Conservation (phyloP, 768 basidiomycete genomes). For the Pholiota molesta region DNA sequence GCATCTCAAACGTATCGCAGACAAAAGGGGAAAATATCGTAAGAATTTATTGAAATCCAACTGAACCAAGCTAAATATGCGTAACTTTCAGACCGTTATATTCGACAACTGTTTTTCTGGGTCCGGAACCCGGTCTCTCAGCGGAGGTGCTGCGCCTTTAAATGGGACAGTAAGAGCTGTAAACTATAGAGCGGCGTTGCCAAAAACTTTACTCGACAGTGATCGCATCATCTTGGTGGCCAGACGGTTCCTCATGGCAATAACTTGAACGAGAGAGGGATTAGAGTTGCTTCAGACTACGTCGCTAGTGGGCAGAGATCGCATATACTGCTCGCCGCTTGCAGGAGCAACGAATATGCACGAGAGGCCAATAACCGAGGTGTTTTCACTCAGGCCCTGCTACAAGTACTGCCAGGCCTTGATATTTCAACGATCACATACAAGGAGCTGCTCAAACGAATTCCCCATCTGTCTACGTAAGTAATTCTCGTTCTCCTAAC, state of each 20-base stretch:
- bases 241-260: no score
- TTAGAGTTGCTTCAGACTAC: neutral
- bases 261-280: neutral
- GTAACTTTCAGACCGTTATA: slow-evolving; percentile 11
- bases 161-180: neutral
- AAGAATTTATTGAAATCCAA: neutral
- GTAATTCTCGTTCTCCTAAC: neutral
- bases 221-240: no score
- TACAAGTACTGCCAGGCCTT: neutral
- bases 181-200: neutral
- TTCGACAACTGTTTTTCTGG: slow-evolving; percentile 17
- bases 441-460: neutral
- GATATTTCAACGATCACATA: slow-evolving; percentile 9
- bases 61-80: neutral
- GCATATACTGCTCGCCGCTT: slow-evolving; percentile 15
- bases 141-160: no score
- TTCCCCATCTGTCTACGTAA: slow-evolving; percentile 4
- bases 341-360: slow-evolving; percentile 9
- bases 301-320: neutral
- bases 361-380: slow-evolving; percentile 12
- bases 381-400: slow-evolving; percentile 11
- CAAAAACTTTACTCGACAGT: neutral
- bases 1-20: slow-evolving; percentile 50
- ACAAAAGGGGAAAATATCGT: slow-evolving; percentile 57
- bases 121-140: slow-evolving; percentile 10